Evolutionary conservation across 352 stramenopile genomes (phyloP), one percentile per base, ranked within the genome.

Genomic region (Phytophthora ohioensis): DNA sequence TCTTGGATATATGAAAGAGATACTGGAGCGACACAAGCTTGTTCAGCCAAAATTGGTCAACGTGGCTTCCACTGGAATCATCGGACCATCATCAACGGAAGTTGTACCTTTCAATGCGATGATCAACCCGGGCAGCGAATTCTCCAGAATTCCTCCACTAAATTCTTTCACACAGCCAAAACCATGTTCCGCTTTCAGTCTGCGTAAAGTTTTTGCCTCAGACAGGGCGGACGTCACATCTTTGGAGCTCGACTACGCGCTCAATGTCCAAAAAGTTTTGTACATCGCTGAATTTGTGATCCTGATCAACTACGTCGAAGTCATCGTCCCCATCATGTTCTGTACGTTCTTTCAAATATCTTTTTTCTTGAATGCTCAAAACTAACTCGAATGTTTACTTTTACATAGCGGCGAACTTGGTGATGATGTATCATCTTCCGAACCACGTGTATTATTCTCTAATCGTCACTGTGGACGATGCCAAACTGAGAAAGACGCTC

Each of bases 251-350:
- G 35, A 67, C n/a, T 79, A 81, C 32, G 49, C 73, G 1, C 42
- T 64, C 2, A 51, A 71, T 17, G 51, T 70, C 0, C 53, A 73
- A 3, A 49, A 73, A 17, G 43, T 84, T 41, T 54, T 87, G 4
- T 80, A 84, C 36, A 64, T 82, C 34, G 76, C 77, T 6, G 77
- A 85, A 65, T 87, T 82, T 17, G 34, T 84, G 6, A 32, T 85
- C 12, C 45, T 85, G 47, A 67, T 79, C 42, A 80, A 87, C 49
- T 84, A 75, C 36, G 64, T 78, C 3, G 77, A 85, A n/a, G 72
- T 83, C 4, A 61, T 79, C 30, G 68, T 85, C 32, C 75, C 80
- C 5, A 17, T 76, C 3, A 75, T 85, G 30, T 84, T 84, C 57
- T 67, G 77, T 82, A 60, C 64, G 68, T 78, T 52, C n/a, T 36